Conservation (phyloP, 2,329 filamentous ascomycete species). For the Botryotinia narcissicola region DNA sequence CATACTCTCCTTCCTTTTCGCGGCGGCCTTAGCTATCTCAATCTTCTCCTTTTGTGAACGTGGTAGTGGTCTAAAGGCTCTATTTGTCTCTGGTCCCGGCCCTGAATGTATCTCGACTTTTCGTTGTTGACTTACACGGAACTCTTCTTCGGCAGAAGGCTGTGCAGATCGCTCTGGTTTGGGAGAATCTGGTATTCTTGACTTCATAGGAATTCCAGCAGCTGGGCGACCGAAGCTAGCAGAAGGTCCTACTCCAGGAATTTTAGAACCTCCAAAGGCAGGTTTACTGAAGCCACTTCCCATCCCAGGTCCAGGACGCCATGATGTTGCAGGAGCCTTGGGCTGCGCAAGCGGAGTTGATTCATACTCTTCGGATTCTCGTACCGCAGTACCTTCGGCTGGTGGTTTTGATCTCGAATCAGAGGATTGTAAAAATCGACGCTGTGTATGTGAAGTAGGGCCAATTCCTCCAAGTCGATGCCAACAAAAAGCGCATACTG, state of each 20-base stretch:
- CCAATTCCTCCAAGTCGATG: constrained; percentile 36
- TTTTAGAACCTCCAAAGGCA: not conserved
- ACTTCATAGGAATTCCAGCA: constrained; percentile 15
- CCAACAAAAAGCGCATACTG: constrained; percentile 39
- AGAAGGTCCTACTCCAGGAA: constrained; percentile 1
- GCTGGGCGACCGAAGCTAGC: constrained; percentile 6
- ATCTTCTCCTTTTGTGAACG: constrained; percentile 4
- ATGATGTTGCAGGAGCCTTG: constrained; percentile 21
- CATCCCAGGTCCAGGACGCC: constrained; percentile 23
- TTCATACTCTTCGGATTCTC: constrained; percentile 23
- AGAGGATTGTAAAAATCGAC: constrained; percentile 38
- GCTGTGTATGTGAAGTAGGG: constrained; percentile 35
- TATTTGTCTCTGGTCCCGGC: constrained; percentile 31
- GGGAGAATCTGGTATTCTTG: constrained; percentile 13
- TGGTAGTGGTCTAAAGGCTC: constrained; percentile 29
- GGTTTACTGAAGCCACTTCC: constrained; percentile 3
- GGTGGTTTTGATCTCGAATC: constrained; percentile 31
- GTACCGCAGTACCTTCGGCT: constrained; percentile 25
- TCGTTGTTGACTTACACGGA: constrained; percentile 14
- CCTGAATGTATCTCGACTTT: constrained; percentile 27
- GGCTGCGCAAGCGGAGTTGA: not conserved
- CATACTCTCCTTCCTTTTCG: not conserved
- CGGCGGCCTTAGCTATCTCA: not conserved
- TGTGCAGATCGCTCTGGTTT: not conserved
- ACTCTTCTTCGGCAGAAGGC: not conserved